These are phyloP conservation scores for Rutstroemia sydowiana DNA, from an alignment of 2,329 filamentous ascomycete genomes.

Conservation along the genomic window DNA sequence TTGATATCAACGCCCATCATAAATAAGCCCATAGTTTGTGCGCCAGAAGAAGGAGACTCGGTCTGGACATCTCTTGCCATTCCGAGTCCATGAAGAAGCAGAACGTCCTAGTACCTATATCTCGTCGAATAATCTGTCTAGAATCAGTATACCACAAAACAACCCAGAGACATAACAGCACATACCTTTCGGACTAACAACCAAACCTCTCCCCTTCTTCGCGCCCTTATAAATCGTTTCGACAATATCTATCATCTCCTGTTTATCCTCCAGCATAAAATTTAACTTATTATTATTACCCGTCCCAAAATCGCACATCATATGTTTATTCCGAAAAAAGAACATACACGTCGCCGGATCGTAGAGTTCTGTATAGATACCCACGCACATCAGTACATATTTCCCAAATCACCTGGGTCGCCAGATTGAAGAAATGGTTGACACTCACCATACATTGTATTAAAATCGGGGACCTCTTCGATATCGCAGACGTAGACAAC, in stretches of 20 bases:
- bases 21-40: no score
- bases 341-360: constrained; percentile 95
- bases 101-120: background rate
- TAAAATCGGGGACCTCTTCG: constrained; percentile 86
- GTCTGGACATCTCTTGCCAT: no score
- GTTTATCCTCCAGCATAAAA: constrained; percentile 94
- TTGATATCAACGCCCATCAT: no score
- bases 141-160: no score
- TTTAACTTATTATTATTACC: constrained; percentile 99
- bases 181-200: constrained; percentile 80
- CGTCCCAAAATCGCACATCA: constrained; percentile 97
- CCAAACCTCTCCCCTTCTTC: constrained; percentile 93
- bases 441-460: constrained; percentile 67
- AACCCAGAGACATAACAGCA: no score
- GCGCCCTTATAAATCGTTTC: constrained; percentile 98
- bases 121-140: background rate
- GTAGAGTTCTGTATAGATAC: constrained; percentile 51
- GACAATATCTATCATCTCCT: constrained; percentile 96
- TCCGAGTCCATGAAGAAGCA: no score
- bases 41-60: no score
- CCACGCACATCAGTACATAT: background rate
- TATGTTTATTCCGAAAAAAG: constrained; percentile 98
- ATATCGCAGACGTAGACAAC: constrained; percentile 93
- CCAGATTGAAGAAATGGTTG: background rate
- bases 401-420: background rate